phyloP scores from a whole-genome alignment of 2,329 filamentous ascomycete genomes.

The Ceratocystis ficicola region DNA sequence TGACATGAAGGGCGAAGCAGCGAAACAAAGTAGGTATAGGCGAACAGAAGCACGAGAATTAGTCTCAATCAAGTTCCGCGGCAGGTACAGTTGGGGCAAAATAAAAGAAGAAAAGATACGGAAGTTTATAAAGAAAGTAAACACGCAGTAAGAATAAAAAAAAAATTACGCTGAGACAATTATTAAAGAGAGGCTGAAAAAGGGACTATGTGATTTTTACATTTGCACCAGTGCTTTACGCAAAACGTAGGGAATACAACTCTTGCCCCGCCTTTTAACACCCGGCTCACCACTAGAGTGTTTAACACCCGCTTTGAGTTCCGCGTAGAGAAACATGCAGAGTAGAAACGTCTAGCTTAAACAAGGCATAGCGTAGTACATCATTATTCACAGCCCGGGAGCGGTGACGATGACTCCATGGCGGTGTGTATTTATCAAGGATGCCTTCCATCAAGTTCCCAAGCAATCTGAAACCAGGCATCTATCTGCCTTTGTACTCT shows the following conservation, averaged over 20 bases:
- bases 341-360: not conserved
- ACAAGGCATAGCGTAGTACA: not conserved
- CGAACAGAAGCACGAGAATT: too few species aligned
- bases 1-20: constrained; percentile 23
- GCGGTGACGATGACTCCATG: not conserved
- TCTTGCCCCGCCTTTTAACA: not conserved
- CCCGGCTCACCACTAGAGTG: too few species aligned
- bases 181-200: not conserved
- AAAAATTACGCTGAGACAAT: constrained; percentile 2
- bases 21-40: too few species aligned
- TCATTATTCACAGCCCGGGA: not conserved
- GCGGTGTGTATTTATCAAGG: not conserved
- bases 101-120: not conserved
- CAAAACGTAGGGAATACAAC: not conserved
- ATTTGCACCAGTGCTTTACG: not conserved
- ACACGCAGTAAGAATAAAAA: not conserved
- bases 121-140: not conserved
- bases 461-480: not conserved
- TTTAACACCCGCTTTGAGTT: too few species aligned
- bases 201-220: not conserved
- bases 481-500: not conserved
- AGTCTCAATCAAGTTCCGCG: too few species aligned
- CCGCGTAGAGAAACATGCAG: not conserved
- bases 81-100: not conserved
- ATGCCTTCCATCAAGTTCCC: not conserved